Evolutionary conservation across 2,329 filamentous ascomycete genomes (phyloP).

Genomic region (Fonsecaea monophora): DNA sequence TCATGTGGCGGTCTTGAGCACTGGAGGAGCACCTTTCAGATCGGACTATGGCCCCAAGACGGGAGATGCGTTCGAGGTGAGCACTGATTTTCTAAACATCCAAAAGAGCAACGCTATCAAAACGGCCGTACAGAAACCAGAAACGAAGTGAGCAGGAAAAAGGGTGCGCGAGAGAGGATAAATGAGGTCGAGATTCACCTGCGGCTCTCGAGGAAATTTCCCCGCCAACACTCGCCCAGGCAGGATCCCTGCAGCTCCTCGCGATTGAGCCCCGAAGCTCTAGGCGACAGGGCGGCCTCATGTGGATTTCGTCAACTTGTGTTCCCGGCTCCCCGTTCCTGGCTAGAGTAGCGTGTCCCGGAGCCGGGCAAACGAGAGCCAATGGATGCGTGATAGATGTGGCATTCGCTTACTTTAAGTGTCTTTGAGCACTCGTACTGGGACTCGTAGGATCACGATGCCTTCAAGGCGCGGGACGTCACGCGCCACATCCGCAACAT

Average conservation of each 20-base stretch:
- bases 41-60: not conserved
- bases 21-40: not conserved
- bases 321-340: slow-evolving; percentile 31
- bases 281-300: slow-evolving; percentile 11
- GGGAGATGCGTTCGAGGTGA: not conserved
- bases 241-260: slow-evolving; percentile 11
- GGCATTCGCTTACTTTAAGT: slow-evolving; percentile 11
- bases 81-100: not conserved
- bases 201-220: slow-evolving; percentile 22
- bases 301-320: slow-evolving; percentile 1
- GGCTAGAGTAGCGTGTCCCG: slow-evolving; percentile 30
- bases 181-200: slow-evolving; percentile 15
- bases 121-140: not conserved
- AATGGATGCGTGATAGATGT: slow-evolving; percentile 20
- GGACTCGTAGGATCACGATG: not conserved
- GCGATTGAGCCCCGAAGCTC: slow-evolving; percentile 4
- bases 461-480: slow-evolving; percentile 6
- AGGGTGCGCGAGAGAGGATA: not conserved
- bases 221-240: slow-evolving; percentile 20
- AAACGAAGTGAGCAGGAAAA: not conserved
- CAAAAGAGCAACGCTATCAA: slow-evolving; percentile 20
- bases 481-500: slow-evolving; percentile 3
- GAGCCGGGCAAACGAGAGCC: slow-evolving; percentile 3
- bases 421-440: too few species aligned
- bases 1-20: not conserved